Conservation (phyloP, 2,329 filamentous ascomycete genomes). For the Didymella keratinophila region DNA sequence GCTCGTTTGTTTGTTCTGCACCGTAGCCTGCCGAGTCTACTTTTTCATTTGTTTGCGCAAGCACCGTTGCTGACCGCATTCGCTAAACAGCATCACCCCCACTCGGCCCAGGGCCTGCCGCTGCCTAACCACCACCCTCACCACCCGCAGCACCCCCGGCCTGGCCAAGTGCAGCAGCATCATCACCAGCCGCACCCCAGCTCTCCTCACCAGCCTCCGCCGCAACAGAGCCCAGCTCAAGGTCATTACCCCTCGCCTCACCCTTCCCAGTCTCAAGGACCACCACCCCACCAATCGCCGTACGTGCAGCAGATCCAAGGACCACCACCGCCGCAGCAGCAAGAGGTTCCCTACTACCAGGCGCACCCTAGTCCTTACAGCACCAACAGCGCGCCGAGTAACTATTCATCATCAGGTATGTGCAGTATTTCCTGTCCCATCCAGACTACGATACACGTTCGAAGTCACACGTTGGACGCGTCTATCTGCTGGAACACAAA, state of each 20-base stretch:
- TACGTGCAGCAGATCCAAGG: conserved; percentile 74
- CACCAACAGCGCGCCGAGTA: conserved; percentile 79
- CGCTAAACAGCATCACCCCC: conserved; percentile 72
- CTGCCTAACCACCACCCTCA: conserved; percentile 63
- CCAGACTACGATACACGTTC: conserved; percentile 6
- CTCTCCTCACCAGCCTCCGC: conserved; percentile 66
- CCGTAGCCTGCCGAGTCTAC: conserved; percentile 13
- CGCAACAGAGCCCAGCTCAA: conserved; percentile 63
- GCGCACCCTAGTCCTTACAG: conserved; percentile 85
- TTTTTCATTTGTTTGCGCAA: conserved; percentile 24
- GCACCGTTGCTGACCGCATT: conserved; percentile 41
- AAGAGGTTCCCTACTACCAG: conserved; percentile 77
- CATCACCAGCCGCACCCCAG: conserved; percentile 62
- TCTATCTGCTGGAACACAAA: not conserved
- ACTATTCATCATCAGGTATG: conserved; percentile 77
- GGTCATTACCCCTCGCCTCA: conserved; percentile 74
- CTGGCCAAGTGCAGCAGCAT: conserved; percentile 71
- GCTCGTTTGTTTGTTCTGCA: conserved; percentile 29
- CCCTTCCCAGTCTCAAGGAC: conserved; percentile 65
- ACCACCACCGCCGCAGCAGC: conserved; percentile 67
- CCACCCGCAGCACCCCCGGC: conserved; percentile 55
- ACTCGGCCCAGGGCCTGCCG: conserved; percentile 77
- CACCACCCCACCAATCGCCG: conserved; percentile 60
- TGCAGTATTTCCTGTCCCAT: not conserved
- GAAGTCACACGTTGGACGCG: conserved; percentile 21